These are phyloP conservation scores for Chloromonas sp. DNA, from an alignment of 163 green algal species.

Conservation along the genomic window DNA sequence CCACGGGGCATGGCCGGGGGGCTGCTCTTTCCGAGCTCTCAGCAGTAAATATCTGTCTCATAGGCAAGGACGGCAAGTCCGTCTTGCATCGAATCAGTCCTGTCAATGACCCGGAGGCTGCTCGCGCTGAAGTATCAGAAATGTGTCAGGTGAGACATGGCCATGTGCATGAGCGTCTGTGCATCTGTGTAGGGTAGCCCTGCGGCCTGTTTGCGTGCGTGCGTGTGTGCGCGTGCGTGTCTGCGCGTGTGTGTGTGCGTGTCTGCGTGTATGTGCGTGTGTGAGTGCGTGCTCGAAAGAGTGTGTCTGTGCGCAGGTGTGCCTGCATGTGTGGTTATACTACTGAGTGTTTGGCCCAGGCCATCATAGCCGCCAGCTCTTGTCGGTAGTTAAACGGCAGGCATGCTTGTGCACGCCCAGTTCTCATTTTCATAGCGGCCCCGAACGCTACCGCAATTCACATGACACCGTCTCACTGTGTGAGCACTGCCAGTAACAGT, in stretches of 20 bases:
- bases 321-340: no score
- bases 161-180: no score
- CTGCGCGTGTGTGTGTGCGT: background rate
- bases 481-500: no score
- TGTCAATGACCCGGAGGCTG: slow-evolving; percentile 38
- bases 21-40: slow-evolving; percentile 43
- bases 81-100: slow-evolving; percentile 48
- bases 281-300: no score
- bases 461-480: no score
- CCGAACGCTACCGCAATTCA: no score
- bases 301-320: no score
- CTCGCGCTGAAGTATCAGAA: slow-evolving; percentile 20
- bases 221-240: background rate
- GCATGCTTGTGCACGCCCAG: no score
- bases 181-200: slow-evolving; percentile 19
- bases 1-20: slow-evolving; percentile 38
- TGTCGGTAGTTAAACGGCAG: no score
- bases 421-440: no score
- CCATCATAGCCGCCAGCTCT: no score
- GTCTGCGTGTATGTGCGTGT: background rate
- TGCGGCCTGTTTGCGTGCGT: background rate
- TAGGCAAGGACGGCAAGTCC: slow-evolving; percentile 31
- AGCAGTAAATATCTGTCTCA: slow-evolving; percentile 58
- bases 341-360: no score
- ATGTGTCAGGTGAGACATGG: slow-evolving; percentile 21